A percentile compares a stretch with the other conserved stretches of the same genome.
Evolutionary conservation across 129 eudicot genomes (phyloP).

Genomic region (carrot (Daucus carota)): DH1_v3.0 NC_030385.2:45085001-45085500

Average conservation of each 20-base stretch:
- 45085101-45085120: conserved; percentile 79
- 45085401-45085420: conserved; percentile 87
- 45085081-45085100: conserved; percentile 42
- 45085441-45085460: conserved; percentile 9
- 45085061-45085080: neutral
- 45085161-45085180: conserved; percentile 91
- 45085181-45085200: conserved; percentile 76
- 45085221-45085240: conserved; percentile 88
- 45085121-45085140: conserved; percentile 77
- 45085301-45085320: conserved; percentile 33
- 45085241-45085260: neutral
- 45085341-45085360: conserved; percentile 90
- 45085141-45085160: conserved; percentile 60
- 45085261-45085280: neutral
- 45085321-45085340: conserved; percentile 69
- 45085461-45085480: neutral
- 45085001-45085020: neutral
- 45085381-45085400: conserved; percentile 64
- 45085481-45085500: conserved; percentile 7
- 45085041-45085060: neutral
- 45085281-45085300: neutral
- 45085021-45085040: conserved; percentile 3
- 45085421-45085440: conserved; percentile 56
- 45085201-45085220: conserved; percentile 74
- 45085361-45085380: conserved; percentile 81